Conservation (phyloP, 176 grass and related monocot genomes). For the Calamus simplicifolius region DNA sequence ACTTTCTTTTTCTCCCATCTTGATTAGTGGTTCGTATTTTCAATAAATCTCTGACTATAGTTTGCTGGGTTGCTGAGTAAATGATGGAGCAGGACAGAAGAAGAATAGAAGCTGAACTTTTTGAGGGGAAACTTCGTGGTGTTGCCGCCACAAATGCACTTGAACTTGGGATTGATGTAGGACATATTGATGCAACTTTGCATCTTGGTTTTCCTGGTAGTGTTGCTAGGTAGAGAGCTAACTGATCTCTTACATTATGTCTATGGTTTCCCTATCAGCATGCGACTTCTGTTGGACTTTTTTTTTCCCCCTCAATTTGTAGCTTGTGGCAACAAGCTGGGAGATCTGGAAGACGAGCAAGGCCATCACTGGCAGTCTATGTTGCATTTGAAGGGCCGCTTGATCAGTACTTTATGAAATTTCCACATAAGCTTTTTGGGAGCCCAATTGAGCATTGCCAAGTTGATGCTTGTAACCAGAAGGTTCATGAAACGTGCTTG, state of each 20-base stretch:
- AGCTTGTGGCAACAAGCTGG: conserved; percentile 98
- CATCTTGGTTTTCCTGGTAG: conserved; percentile 98
- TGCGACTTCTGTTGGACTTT: too few species aligned
- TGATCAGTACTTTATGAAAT: conserved; percentile 99
- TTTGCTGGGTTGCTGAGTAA: conserved; percentile 4
- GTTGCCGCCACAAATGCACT: conserved; percentile 95
- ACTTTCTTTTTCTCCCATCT: too few species aligned
- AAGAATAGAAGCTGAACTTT: conserved; percentile 84
- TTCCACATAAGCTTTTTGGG: conserved; percentile 72
- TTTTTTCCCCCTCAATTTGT: conserved; percentile 3
- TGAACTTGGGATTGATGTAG: conserved; percentile 92
- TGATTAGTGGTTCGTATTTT: too few species aligned
- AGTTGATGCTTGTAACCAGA: conserved; percentile 72
- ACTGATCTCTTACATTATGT: too few species aligned
- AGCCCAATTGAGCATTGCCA: conserved; percentile 87
- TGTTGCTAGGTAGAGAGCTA: conserved; percentile 58
- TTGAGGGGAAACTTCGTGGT: conserved; percentile 65
- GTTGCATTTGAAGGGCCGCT: conserved; percentile 85
- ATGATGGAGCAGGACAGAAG: conserved; percentile 69
- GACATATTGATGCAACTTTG: conserved; percentile 92
- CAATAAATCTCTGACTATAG: conserved; percentile 4
- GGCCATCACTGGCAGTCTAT: conserved; percentile 83
- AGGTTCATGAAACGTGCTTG: conserved; percentile 29
- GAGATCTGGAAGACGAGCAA: conserved; percentile 85
- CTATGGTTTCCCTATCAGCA: too few species aligned